Evolutionary conservation across 2,329 filamentous ascomycete species (phyloP), one percentile per base, ranked within the genome.

Genomic region (Colletotrichum filicis): DNA sequence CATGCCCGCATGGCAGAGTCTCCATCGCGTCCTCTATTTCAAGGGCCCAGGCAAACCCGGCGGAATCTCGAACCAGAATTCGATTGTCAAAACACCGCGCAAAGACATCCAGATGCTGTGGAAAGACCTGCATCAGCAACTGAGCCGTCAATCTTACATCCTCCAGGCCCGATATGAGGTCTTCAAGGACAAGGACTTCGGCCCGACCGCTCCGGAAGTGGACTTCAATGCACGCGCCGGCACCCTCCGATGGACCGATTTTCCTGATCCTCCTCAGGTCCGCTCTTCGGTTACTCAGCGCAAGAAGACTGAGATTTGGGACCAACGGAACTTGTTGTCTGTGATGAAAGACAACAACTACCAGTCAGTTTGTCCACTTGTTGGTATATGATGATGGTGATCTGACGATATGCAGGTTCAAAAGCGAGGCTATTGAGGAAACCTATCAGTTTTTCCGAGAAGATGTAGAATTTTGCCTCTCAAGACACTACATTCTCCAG

Each of bases 131-230:
- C 85, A 89, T 74, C 86, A 87, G 71, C 88, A 88, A 72, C 82
- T 92, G 14, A 79, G 79, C 22, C 85, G 88, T 32, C 89, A 91
- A 75, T 90, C 90, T 3, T 92, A 89, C 76, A 78, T 90, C 28
- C 74, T 92, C 6, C 87, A 90, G 74, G 77, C 85, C n/a, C 84
- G 87, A 12, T 91, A 90, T 76, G 86, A 91, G 66, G 80, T 92
- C 2, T 79, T 83, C 24, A 83, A 83, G 61, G 84, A 88, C 35
- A 79, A 79, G 4, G 85, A 89, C 73, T 86, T 90, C 76, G 85
- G 85, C 24, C 79, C 79, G 12, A 78, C 78, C 1, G 74, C 79
- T 0, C 71, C 79, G 2, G 71, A 72, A 46, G 76, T 79, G 68
- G 83, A 87, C 52, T 82, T 87, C 53, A 85, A 88, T 72, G 76